phyloP scores from a whole-genome alignment of 2,329 filamentous ascomycete species.

The Alternaria longipes region DNA sequence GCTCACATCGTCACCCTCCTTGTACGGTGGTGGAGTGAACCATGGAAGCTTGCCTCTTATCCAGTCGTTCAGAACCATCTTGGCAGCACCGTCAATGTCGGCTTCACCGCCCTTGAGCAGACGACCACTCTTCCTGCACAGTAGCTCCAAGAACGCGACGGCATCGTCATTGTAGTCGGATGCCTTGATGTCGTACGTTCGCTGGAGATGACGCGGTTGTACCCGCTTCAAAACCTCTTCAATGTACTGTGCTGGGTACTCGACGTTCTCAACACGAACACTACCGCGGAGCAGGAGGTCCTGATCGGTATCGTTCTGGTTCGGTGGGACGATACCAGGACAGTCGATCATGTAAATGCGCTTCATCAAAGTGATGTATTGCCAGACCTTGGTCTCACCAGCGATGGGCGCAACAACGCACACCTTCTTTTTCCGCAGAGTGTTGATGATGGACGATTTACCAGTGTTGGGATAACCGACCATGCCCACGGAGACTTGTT shows the following conservation, averaged over 20 bases:
- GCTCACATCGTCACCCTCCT: conserved; percentile 45
- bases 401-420: conserved; percentile 94
- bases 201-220: conserved; percentile 86
- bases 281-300: conserved; percentile 91
- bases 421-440: conserved; percentile 90
- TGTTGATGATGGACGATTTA: conserved; percentile 98
- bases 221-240: conserved; percentile 80
- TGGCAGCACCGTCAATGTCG: conserved; percentile 92
- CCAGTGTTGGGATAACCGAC: conserved; percentile 93
- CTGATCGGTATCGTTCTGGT: conserved; percentile 80
- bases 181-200: conserved; percentile 88
- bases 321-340: conserved; percentile 93
- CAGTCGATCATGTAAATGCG: conserved; percentile 95
- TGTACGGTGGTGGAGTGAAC: conserved; percentile 81
- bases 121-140: conserved; percentile 87
- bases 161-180: conserved; percentile 76
- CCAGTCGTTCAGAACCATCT: conserved; percentile 97
- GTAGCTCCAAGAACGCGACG: conserved; percentile 83
- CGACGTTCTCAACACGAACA: conserved; percentile 93
- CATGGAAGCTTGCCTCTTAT: conserved; percentile 94
- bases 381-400: conserved; percentile 97
- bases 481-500: conserved; percentile 92
- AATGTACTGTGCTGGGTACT: conserved; percentile 96
- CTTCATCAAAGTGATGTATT: conserved; percentile 96
- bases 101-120: conserved; percentile 92